Conservation (phyloP, 768 basidiomycete species). For the Amanita pallidorosea region DNA sequence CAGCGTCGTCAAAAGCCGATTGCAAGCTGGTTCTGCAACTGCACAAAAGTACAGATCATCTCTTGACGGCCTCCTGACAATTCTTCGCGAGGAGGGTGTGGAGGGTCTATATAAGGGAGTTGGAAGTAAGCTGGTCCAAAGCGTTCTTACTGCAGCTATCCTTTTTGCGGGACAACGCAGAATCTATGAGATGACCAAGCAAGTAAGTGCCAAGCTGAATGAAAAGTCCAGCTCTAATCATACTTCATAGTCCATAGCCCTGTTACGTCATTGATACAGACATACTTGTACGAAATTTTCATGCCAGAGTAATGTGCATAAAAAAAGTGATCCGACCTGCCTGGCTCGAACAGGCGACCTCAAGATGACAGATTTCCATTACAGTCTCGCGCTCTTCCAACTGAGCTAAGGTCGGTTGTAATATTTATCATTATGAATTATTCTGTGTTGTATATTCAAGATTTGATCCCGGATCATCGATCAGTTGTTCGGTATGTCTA, state of each 20-base stretch:
- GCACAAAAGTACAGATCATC: slow-evolving; percentile 69
- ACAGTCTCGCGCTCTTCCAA: slow-evolving; percentile 43
- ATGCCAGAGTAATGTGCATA: too few species aligned
- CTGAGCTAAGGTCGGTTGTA: slow-evolving; percentile 34
- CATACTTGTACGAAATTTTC: too few species aligned
- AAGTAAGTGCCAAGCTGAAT: slow-evolving; percentile 17
- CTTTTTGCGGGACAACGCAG: slow-evolving; percentile 85
- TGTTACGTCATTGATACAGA: too few species aligned
- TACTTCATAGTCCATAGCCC: not conserved
- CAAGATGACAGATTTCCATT: slow-evolving; percentile 31
- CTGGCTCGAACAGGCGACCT: slow-evolving; percentile 57
- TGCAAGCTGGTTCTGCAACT: slow-evolving; percentile 63
- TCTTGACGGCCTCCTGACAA: slow-evolving; percentile 65
- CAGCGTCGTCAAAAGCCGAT: slow-evolving; percentile 67
- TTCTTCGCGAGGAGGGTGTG: slow-evolving; percentile 71
- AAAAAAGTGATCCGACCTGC: slow-evolving; percentile 35
- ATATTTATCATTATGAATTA: not conserved
- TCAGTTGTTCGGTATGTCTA: not conserved
- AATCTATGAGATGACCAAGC: slow-evolving; percentile 63
- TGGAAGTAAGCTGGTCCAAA: slow-evolving; percentile 81
- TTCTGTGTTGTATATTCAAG: not conserved
- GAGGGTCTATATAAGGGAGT: slow-evolving; percentile 82
- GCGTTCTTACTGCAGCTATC: slow-evolving; percentile 88
- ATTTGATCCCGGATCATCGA: not conserved
- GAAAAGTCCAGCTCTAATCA: not conserved